phyloP scores from a whole-genome alignment of 1,284 basidiomycete genomes.

The Cutaneotrichosporon sp. region DNA sequence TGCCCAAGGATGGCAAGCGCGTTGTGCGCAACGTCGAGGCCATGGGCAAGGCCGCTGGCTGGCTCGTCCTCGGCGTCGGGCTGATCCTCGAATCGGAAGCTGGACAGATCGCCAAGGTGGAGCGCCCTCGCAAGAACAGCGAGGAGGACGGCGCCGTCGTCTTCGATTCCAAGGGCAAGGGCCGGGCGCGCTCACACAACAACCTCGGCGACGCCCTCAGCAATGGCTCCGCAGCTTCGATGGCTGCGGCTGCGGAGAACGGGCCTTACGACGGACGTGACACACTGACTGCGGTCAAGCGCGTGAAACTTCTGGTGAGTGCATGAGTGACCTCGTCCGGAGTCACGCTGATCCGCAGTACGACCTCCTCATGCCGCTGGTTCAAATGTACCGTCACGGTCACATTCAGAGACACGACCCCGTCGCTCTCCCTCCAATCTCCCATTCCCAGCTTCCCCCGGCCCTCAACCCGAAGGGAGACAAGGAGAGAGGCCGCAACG shows the following conservation, averaged over 20 bases:
- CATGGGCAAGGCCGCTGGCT: constrained; percentile 48
- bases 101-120: not conserved
- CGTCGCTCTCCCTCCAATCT: constrained; percentile 42
- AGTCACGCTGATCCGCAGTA: constrained; percentile 29
- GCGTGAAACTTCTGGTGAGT: constrained; percentile 38
- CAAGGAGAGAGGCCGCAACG: constrained; percentile 43
- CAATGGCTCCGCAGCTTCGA: constrained; percentile 7
- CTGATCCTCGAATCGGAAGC: constrained; percentile 39
- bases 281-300: not conserved
- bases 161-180: constrained; percentile 24
- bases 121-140: not conserved
- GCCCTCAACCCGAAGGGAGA: constrained; percentile 39
- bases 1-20: constrained; percentile 45
- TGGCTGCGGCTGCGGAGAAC: constrained; percentile 11
- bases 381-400: constrained; percentile 44
- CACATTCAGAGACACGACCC: constrained; percentile 48
- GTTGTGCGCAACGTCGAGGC: constrained; percentile 44
- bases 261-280: constrained; percentile 21
- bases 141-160: constrained; percentile 22
- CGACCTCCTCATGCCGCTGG: constrained; percentile 41
- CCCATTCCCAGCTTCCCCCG: constrained; percentile 34
- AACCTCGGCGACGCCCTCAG: not conserved
- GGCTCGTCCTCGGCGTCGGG: constrained; percentile 46
- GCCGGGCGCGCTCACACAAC: constrained; percentile 1
- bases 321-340: no score